These are phyloP conservation scores for Citrus maxima DNA, from an alignment of 345 rosid species.

Conservation along the genomic window DNA sequence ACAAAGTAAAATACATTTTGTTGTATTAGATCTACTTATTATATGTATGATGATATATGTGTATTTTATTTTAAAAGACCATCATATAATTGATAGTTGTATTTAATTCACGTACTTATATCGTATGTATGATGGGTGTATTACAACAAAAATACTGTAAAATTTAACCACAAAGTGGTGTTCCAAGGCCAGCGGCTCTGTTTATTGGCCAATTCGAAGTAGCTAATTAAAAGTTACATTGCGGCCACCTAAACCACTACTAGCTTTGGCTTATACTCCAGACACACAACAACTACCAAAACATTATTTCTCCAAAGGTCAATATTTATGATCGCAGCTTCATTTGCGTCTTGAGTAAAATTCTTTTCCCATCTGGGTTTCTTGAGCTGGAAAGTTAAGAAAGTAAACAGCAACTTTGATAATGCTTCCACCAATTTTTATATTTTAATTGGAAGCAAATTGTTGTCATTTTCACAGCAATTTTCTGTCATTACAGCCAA, in stretches of 20 bases:
- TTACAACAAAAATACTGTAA: too few species aligned
- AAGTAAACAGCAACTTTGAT: neutral
- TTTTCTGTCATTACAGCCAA: constrained; percentile 6
- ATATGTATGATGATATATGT: too few species aligned
- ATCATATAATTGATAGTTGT: too few species aligned
- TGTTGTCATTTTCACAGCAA: constrained; percentile 21
- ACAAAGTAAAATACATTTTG: too few species aligned
- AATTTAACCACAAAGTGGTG: too few species aligned
- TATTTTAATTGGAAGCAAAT: neutral
- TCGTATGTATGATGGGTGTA: too few species aligned
- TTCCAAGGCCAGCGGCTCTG: too few species aligned
- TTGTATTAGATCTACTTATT: too few species aligned
- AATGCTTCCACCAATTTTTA: too few species aligned
- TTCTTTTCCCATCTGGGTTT: neutral
- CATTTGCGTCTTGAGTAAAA: neutral
- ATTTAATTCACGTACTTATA: too few species aligned
- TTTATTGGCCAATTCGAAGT: neutral
- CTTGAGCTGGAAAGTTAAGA: neutral
- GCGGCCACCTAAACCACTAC: constrained; percentile 2
- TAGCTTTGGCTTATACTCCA: too few species aligned
- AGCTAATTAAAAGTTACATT: neutral
- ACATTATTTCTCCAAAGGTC: neutral
- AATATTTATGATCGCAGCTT: neutral
- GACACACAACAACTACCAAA: neutral
- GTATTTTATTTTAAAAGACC: too few species aligned